A percentile compares a stretch with the other conserved stretches of the same genome.
Conservation (phyloP, 805 yeast genomes). For the Suhomyces vadensis region DNA sequence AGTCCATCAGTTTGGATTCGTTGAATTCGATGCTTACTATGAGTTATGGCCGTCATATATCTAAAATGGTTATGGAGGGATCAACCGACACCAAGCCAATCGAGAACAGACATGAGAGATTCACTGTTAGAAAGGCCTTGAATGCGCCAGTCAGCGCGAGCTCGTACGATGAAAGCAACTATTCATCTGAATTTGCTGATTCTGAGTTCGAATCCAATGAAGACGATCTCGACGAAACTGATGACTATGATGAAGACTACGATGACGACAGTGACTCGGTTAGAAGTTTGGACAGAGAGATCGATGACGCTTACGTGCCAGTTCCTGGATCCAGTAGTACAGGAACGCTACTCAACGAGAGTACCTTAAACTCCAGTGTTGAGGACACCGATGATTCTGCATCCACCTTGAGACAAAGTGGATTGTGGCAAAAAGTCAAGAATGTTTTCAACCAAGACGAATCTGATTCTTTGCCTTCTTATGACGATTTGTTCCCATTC, state of each 20-base stretch:
- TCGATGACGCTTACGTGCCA: not conserved
- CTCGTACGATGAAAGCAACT: slow-evolving; percentile 11
- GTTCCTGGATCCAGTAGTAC: not conserved
- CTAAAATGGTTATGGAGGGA: slow-evolving; percentile 37
- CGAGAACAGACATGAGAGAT: slow-evolving; percentile 4
- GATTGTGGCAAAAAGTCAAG: slow-evolving; percentile 46
- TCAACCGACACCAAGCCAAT: slow-evolving; percentile 8
- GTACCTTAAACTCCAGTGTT: not conserved
- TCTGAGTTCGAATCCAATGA: slow-evolving; percentile 38
- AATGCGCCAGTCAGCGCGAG: slow-evolving; percentile 3
- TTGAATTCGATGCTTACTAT: slow-evolving; percentile 41
- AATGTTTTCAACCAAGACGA: slow-evolving; percentile 40
- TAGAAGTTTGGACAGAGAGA: not conserved
- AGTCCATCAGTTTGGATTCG: slow-evolving; percentile 39
- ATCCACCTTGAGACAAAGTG: slow-evolving; percentile 14
- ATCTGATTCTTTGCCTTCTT: slow-evolving; percentile 55
- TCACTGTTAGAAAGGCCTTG: slow-evolving; percentile 12
- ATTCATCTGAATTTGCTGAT: slow-evolving; percentile 31
- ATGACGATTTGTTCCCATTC: slow-evolving; percentile 73
- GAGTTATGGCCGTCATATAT: slow-evolving; percentile 41
- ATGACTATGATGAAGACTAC: slow-evolving; percentile 21
- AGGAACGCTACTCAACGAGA: not conserved
- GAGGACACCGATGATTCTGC: slow-evolving; percentile 6
- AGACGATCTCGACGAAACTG: slow-evolving; percentile 34
- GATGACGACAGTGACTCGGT: slow-evolving; percentile 14